These are phyloP conservation scores for Phaeomoniella chlamydospora DNA, from an alignment of 2,329 filamentous ascomycete genomes.

Conservation along the genomic window DNA sequence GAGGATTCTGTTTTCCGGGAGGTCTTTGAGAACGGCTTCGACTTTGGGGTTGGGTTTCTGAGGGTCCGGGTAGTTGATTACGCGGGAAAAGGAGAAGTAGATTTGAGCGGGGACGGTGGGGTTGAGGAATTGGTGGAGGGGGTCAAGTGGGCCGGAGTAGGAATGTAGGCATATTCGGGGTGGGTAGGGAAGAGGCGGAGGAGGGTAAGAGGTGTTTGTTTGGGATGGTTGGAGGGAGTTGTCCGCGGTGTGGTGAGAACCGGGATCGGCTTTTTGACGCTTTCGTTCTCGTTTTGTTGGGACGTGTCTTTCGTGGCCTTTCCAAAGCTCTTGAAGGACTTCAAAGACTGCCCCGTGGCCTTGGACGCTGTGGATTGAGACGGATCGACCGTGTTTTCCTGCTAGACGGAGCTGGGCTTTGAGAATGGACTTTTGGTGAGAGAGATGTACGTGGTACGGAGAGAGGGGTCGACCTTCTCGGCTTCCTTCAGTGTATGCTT, in stretches of 20 bases:
- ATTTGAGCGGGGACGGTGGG: slow-evolving; percentile 58
- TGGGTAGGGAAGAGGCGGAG: slow-evolving; percentile 51
- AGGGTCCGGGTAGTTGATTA: slow-evolving; percentile 54
- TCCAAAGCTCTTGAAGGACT: slow-evolving; percentile 40
- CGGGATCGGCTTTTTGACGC: slow-evolving; percentile 16
- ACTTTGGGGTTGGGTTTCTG: slow-evolving; percentile 38
- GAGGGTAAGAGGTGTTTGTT: slow-evolving; percentile 6
- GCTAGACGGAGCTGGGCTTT: slow-evolving; percentile 43
- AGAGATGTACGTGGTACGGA: slow-evolving; percentile 39
- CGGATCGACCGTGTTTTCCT: slow-evolving; percentile 40
- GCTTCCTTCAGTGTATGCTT: slow-evolving; percentile 40
- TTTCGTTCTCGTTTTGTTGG: slow-evolving; percentile 33
- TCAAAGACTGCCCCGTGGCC: slow-evolving; percentile 46
- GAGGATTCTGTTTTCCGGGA: slow-evolving; percentile 67
- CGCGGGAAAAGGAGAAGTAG: slow-evolving; percentile 77
- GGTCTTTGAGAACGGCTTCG: slow-evolving; percentile 51
- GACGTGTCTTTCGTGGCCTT: slow-evolving; percentile 37
- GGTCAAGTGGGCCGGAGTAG: slow-evolving; percentile 65
- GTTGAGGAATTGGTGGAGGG: slow-evolving; percentile 64
- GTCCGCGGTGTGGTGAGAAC: slow-evolving; percentile 16
- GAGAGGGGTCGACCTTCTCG: slow-evolving; percentile 44
- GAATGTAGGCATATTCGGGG: slow-evolving; percentile 88
- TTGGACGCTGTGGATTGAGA: slow-evolving; percentile 50
- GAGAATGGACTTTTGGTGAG: slow-evolving; percentile 45
- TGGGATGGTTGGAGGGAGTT: slow-evolving; percentile 4